Evolutionary conservation across 1,139 yeast genomes (phyloP).

Genomic region (Wickerhamomyces sp.): DNA sequence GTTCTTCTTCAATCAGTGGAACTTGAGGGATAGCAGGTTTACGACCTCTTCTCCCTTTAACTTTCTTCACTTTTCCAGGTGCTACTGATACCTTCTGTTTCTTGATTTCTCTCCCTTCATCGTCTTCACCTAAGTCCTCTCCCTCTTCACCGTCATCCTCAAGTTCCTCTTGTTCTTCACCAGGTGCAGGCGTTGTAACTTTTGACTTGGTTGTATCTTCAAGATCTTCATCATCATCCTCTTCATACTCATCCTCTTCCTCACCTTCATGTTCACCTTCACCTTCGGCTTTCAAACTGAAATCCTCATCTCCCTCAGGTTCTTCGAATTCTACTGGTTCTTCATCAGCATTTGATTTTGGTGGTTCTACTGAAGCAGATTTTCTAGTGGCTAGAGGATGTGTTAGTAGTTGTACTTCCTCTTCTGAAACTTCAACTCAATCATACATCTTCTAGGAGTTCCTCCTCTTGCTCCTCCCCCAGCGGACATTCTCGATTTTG

Average conservation of each 20-base stretch:
- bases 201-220: slow-evolving; percentile 2
- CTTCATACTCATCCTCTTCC: slow-evolving; percentile 6
- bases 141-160: slow-evolving; percentile 9
- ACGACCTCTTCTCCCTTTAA: slow-evolving; percentile 22
- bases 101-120: slow-evolving; percentile 9
- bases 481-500: neutral
- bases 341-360: neutral
- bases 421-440: neutral
- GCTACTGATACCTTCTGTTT: slow-evolving; percentile 6
- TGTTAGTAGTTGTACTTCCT: neutral
- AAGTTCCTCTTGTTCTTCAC: slow-evolving; percentile 9
- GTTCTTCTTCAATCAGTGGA: slow-evolving; percentile 32
- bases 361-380: neutral
- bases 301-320: slow-evolving; percentile 10
- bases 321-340: slow-evolving; percentile 7
- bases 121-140: slow-evolving; percentile 10
- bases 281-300: slow-evolving; percentile 4
- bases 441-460: neutral
- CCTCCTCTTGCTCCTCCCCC: neutral
- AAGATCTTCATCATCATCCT: slow-evolving; percentile 10
- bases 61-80: slow-evolving; percentile 3
- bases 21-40: slow-evolving; percentile 21
- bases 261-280: slow-evolving; percentile 5
- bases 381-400: neutral
- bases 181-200: slow-evolving; percentile 1